Evolutionary conservation across 1,284 basidiomycete species (phyloP).

Genomic region (Puccinia novopanici): DNA sequence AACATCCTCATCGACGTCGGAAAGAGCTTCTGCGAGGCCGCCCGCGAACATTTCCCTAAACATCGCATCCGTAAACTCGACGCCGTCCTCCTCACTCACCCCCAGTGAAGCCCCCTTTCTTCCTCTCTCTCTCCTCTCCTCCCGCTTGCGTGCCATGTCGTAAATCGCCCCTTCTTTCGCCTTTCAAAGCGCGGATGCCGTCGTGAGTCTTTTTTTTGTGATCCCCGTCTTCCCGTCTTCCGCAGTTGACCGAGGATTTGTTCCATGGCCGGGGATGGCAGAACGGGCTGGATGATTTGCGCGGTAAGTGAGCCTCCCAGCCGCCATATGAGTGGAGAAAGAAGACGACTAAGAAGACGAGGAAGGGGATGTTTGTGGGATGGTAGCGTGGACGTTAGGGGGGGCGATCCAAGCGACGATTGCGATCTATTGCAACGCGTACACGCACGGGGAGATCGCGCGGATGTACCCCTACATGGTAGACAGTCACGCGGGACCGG

Average conservation of each 20-base stretch:
- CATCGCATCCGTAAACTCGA: conserved; percentile 73
- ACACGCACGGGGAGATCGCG: conserved; percentile 64
- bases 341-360: no score
- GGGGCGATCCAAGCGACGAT: conserved; percentile 70
- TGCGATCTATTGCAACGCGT: conserved; percentile 70
- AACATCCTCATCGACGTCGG: conserved; percentile 74
- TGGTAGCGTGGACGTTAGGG: conserved; percentile 71
- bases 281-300: conserved; percentile 77
- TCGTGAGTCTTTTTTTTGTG: neutral
- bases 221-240: neutral
- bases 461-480: conserved; percentile 76
- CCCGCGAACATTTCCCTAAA: conserved; percentile 77
- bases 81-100: conserved; percentile 75
- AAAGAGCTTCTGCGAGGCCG: conserved; percentile 75
- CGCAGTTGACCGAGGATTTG: no score
- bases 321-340: conserved; percentile 41
- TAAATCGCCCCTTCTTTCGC: no score
- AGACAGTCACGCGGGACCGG: conserved; percentile 73
- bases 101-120: conserved; percentile 64
- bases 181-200: conserved; percentile 43
- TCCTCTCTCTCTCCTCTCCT: conserved; percentile 7
- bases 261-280: neutral
- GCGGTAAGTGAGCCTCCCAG: conserved; percentile 63
- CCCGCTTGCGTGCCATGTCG: neutral
- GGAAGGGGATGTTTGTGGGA: neutral